phyloP scores from a whole-genome alignment of 768 basidiomycete species.

The Sistotremastrum niveocremeum region DNA sequence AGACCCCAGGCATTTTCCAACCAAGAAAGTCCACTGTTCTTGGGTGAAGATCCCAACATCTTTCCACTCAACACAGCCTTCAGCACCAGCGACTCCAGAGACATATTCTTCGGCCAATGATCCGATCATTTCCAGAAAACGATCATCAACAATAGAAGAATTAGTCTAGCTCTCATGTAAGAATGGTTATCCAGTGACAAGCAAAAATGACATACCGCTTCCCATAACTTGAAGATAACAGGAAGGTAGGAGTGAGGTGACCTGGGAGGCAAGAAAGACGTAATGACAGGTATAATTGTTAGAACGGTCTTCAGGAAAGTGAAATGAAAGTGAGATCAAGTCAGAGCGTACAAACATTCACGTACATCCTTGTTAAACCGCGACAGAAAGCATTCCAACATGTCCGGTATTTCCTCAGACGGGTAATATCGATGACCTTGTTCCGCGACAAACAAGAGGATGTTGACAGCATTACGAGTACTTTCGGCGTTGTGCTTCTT shows the following conservation, averaged over 20 bases:
- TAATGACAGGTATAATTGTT: constrained; percentile 61
- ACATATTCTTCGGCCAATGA: constrained; percentile 61
- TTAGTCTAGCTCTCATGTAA: constrained; percentile 19
- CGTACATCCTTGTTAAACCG: constrained; percentile 57
- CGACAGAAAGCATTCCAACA: constrained; percentile 62
- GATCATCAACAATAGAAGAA: constrained; percentile 59
- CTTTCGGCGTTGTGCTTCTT: constrained; percentile 53
- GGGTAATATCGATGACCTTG: constrained; percentile 60
- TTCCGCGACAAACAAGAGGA: constrained; percentile 62
- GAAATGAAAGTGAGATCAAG: neutral
- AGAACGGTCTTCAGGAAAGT: constrained; percentile 37
- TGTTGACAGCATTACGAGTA: constrained; percentile 50
- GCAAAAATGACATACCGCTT: constrained; percentile 32
- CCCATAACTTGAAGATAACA: constrained; percentile 61
- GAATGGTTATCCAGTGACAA: neutral
- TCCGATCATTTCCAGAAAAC: constrained; percentile 57
- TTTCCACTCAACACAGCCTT: constrained; percentile 51
- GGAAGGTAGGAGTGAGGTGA: constrained; percentile 58
- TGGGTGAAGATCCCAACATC: constrained; percentile 86
- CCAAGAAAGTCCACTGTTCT: constrained; percentile 68
- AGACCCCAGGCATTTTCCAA: constrained; percentile 69
- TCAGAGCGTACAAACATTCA: constrained; percentile 1
- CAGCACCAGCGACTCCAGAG: constrained; percentile 36
- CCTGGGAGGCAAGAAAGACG: constrained; percentile 63
- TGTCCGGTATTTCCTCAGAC: constrained; percentile 46